Conservation (phyloP, 2,329 filamentous ascomycete species). For the Penicillium sp. region DNA sequence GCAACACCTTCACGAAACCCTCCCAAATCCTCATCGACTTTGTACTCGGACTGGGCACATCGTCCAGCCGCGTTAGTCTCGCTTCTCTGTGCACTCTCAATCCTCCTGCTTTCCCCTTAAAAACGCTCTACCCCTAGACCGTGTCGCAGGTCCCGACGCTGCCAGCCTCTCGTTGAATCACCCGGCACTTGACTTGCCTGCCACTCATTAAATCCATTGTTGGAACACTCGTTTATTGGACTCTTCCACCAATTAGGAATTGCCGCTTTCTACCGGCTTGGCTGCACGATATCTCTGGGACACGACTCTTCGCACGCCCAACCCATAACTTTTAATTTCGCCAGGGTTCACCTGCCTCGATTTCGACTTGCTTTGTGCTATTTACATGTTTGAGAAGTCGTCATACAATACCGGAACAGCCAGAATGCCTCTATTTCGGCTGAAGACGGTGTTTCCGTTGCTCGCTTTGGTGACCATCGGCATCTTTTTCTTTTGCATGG, state of each 20-base stretch:
- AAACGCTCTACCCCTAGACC: slow-evolving; percentile 14
- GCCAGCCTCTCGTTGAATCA: slow-evolving; percentile 37
- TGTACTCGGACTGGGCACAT: slow-evolving; percentile 24
- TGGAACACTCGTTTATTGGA: slow-evolving; percentile 14
- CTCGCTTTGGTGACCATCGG: slow-evolving; percentile 40
- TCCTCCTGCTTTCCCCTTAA: slow-evolving; percentile 2
- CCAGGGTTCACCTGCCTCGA: neutral
- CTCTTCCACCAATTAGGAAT: slow-evolving; percentile 1
- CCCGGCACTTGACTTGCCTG: slow-evolving; percentile 26
- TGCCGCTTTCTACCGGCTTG: slow-evolving; percentile 7
- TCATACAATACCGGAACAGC: slow-evolving; percentile 22
- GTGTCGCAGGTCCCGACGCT: slow-evolving; percentile 38
- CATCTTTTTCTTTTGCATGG: slow-evolving; percentile 43
- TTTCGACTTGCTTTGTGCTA: slow-evolving; percentile 3
- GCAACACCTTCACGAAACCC: slow-evolving; percentile 11
- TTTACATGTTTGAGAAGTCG: slow-evolving; percentile 36
- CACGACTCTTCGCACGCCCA: slow-evolving; percentile 4
- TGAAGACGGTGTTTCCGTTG: slow-evolving; percentile 41
- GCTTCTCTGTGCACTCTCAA: slow-evolving; percentile 1
- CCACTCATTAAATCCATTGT: slow-evolving; percentile 20
- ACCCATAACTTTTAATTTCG: slow-evolving; percentile 8
- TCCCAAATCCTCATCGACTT: slow-evolving; percentile 11
- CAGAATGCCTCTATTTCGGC: slow-evolving; percentile 42
- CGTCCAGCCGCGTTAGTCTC: slow-evolving; percentile 27
- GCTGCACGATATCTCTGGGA: slow-evolving; percentile 12